phyloP scores from a whole-genome alignment of 2,329 filamentous ascomycete genomes.

The Aspergillus versicolor region DNA sequence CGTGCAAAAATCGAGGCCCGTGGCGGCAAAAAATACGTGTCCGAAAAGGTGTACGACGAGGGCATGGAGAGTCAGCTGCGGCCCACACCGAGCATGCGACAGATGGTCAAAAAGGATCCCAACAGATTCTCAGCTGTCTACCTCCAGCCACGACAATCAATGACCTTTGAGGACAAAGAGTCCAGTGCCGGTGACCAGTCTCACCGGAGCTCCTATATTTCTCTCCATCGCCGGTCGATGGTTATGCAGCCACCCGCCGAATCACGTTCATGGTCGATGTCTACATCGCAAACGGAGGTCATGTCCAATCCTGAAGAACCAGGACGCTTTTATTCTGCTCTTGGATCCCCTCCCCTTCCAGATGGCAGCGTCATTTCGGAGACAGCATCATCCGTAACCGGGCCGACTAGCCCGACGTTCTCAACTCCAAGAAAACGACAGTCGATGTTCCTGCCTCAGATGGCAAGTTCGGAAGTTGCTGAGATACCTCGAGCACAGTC shows the following conservation, averaged over 20 bases:
- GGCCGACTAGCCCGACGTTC: slow-evolving; percentile 21
- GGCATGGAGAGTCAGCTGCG: slow-evolving; percentile 27
- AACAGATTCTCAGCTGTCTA: slow-evolving; percentile 31
- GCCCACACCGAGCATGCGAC: slow-evolving; percentile 29
- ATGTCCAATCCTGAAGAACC: slow-evolving; percentile 13
- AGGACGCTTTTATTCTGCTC: slow-evolving; percentile 19
- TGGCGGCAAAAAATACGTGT: slow-evolving; percentile 45
- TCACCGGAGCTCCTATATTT: slow-evolving; percentile 29
- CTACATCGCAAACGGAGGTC: slow-evolving; percentile 27
- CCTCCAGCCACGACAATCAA: slow-evolving; percentile 27
- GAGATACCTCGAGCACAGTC: slow-evolving; percentile 23
- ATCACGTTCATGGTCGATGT: slow-evolving; percentile 30
- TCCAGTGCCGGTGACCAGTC: slow-evolving; percentile 25
- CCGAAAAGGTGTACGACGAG: slow-evolving; percentile 36
- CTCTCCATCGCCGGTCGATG: slow-evolving; percentile 29
- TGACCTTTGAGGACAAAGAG: slow-evolving; percentile 26
- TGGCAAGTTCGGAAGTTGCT: slow-evolving; percentile 17
- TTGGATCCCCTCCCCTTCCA: slow-evolving; percentile 4
- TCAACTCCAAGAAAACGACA: slow-evolving; percentile 27
- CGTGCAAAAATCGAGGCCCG: slow-evolving; percentile 47
- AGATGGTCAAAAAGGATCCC: slow-evolving; percentile 36
- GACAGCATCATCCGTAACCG: slow-evolving; percentile 12
- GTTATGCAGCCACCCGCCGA: slow-evolving; percentile 19
- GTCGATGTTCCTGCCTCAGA: slow-evolving; percentile 23
- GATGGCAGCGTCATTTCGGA: slow-evolving; percentile 16